Percentiles rank a stretch among this genome's conserved stretches.
Evolutionary conservation across 164 flowering plant genomes (phyloP).

Genomic region (Stephania cephalantha): DNA sequence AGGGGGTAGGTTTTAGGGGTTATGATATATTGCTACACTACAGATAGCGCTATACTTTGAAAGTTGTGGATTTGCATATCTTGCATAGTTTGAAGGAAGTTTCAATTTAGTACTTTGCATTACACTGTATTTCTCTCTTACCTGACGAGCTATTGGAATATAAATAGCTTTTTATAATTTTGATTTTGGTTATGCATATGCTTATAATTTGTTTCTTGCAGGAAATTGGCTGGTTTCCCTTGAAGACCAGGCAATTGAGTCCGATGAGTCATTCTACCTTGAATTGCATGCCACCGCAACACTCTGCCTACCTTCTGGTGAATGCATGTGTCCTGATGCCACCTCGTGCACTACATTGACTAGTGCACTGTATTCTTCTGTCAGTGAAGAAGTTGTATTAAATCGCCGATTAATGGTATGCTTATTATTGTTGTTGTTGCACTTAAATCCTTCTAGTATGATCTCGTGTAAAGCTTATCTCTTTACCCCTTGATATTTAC

Average conservation of each 20-base stretch:
- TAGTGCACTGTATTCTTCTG: constrained; percentile 91
- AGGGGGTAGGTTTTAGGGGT: background rate
- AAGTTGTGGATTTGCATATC: background rate
- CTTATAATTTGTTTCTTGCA: constrained; percentile 15
- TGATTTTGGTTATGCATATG: background rate
- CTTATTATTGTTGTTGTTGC: background rate
- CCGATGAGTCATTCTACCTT: constrained; percentile 47
- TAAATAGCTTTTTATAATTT: background rate
- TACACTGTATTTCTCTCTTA: background rate
- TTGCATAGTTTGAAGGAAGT: background rate
- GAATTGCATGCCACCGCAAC: constrained; percentile 88
- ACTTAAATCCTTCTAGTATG: background rate
- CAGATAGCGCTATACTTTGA: background rate
- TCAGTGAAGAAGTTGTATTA: constrained; percentile 65
- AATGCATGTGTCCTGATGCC: constrained; percentile 82
- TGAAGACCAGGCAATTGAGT: constrained; percentile 44
- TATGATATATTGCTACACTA: background rate
- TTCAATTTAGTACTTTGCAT: background rate
- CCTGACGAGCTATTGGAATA: background rate
- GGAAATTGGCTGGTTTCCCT: constrained; percentile 63
- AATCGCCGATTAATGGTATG: constrained; percentile 76
- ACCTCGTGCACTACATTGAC: constrained; percentile 71
- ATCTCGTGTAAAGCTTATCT: constrained; percentile 5
- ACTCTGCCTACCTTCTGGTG: constrained; percentile 86
- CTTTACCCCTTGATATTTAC: background rate